Evolutionary conservation across 371 early-diverging fungal species (phyloP).

Genomic region (Haplosporangium sp.): DNA sequence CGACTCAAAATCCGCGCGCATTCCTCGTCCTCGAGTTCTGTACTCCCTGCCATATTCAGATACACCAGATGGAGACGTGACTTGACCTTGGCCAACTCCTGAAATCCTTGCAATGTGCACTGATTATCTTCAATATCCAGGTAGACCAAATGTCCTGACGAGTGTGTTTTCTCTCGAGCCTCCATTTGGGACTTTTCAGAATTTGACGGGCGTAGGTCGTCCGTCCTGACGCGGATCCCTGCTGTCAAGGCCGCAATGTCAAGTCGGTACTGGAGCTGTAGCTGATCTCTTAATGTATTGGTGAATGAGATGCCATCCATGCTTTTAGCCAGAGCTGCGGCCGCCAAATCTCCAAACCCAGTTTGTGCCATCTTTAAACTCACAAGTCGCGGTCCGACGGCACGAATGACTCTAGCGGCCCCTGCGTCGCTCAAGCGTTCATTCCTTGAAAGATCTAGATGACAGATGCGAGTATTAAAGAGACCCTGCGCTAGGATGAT

Average conservation of each 20-base stretch:
- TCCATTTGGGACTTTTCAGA: not conserved
- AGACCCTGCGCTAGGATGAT: slow-evolving; percentile 41
- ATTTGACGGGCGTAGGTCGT: not conserved
- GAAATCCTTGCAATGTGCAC: slow-evolving; percentile 37
- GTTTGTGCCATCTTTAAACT: slow-evolving; percentile 50
- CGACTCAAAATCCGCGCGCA: slow-evolving; percentile 33
- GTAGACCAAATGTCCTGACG: slow-evolving; percentile 29
- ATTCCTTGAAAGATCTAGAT: slow-evolving; percentile 47
- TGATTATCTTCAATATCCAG: slow-evolving; percentile 48
- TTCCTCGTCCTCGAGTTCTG: slow-evolving; percentile 23
- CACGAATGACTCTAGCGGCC: slow-evolving; percentile 40
- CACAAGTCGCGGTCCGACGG: slow-evolving; percentile 33
- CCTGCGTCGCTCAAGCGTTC: slow-evolving; percentile 31
- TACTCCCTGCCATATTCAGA: slow-evolving; percentile 40
- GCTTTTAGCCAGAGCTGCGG: slow-evolving; percentile 35
- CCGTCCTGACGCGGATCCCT: slow-evolving; percentile 20
- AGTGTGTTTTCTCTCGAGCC: slow-evolving; percentile 26
- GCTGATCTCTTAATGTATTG: slow-evolving; percentile 23
- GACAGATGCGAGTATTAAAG: slow-evolving; percentile 34
- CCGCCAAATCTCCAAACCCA: slow-evolving; percentile 46
- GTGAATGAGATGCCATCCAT: slow-evolving; percentile 48
- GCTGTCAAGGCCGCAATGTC: slow-evolving; percentile 37
- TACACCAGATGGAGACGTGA: slow-evolving; percentile 27
- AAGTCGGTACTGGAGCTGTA: slow-evolving; percentile 40
- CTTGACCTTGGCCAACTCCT: slow-evolving; percentile 27